Base-by-base conservation (phyloP, 495 filamentous ascomycete species). In the Aspergillus ellipticus region DNA sequence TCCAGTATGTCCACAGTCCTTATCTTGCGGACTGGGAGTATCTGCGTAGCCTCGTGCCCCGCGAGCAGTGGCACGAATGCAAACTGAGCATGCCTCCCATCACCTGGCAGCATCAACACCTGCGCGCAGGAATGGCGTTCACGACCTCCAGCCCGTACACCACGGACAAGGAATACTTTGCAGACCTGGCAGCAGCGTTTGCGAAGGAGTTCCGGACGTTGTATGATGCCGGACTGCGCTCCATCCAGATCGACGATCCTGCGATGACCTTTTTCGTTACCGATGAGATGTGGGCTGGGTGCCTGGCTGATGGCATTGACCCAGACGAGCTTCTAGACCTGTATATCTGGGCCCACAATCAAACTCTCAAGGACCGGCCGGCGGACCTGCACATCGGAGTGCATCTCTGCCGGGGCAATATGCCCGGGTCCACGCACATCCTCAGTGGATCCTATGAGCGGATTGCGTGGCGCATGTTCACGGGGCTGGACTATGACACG, bases 381-480 rank as follows among this genome's bases (percentile, higher is more conserved):
- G 67, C 65, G 29, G 82, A 84, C 57, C 74, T 87, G 70, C 74
- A 82, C 50, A 70, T 85, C 33, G 82, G 82, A 11, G 79, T 87
- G 58, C 83, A 86, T 69, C 69, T 87, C 50, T 87, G 84, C 69
- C 66, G 77, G 13, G 83, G 82, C 10, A 86, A 85, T 64, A 83
- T 74, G 54, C 64, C 71, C 6, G 64, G 63, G 31, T 70, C 72
- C 65, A 79, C 53, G 63, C 79, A 66, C 72, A 85, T 86, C 58
- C 79, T 81, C 19, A 56, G 41, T 24, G 82, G 84, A 48, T 82
- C 81, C 7, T 86, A 87, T 65, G 83, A 87, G 66, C 79, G 75
- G 22, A 84, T 86, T 17, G 56, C 57, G 9, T 29, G 57, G n/a
- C 64, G 52, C 31, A 49, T 60, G 22, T 63, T 66, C 35, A 55